Evolutionary conservation across 108 stramenopile genomes (phyloP).

Genomic region (Phaeodactylum tricornutum): DNA sequence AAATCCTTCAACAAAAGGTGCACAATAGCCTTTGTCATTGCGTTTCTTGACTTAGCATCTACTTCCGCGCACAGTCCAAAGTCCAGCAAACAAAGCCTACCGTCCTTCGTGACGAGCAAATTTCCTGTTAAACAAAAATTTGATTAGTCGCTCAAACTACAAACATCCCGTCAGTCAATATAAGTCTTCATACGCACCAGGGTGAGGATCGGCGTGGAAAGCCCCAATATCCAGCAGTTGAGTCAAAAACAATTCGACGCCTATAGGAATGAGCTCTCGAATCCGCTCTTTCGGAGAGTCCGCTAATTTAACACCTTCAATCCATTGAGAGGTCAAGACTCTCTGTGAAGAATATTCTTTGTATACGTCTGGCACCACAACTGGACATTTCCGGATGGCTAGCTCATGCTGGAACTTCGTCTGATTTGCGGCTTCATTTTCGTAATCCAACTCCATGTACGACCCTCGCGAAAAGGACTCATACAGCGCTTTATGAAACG

Average conservation of each 20-base stretch:
- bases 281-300: constrained; percentile 45
- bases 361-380: constrained; percentile 68
- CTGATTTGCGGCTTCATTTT: constrained; percentile 86
- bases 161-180: too few species aligned
- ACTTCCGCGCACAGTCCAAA: constrained; percentile 82
- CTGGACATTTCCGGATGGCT: background rate
- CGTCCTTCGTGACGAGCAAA: constrained; percentile 46
- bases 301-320: constrained; percentile 67
- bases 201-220: constrained; percentile 82
- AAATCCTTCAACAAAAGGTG: constrained; percentile 75
- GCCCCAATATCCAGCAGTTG: constrained; percentile 78
- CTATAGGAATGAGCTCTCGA: constrained; percentile 64
- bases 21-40: constrained; percentile 81
- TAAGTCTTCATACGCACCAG: too few species aligned
- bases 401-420: constrained; percentile 72
- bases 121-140: too few species aligned
- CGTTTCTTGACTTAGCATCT: constrained; percentile 26
- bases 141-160: too few species aligned
- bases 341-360: constrained; percentile 67
- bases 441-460: constrained; percentile 93
- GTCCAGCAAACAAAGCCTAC: constrained; percentile 63
- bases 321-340: constrained; percentile 93
- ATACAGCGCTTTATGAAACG: constrained; percentile 34
- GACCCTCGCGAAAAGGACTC: constrained; percentile 34
- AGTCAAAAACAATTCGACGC: constrained; percentile 75